Evolutionary conservation across 305 asterid species (phyloP), one percentile per base, ranked within the genome.

Genomic region (Fraxinus floribunda): DNA sequence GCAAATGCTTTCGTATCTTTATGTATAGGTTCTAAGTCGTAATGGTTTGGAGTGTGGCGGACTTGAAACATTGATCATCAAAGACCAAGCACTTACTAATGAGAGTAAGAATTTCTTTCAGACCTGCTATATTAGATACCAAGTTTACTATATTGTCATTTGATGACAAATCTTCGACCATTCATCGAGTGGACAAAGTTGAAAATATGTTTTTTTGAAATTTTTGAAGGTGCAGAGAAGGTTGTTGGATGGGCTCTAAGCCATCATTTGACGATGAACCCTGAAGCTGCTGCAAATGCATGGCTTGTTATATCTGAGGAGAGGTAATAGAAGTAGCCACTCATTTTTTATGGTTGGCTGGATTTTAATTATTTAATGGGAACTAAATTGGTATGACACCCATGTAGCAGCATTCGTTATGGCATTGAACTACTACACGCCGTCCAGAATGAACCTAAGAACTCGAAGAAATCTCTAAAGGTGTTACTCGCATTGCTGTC

Each of bases 191-290:
- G 55, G 30, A 39, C 75, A 16, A 78, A 78, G 41, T 38, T 81
- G 66, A 84, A 77, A 10, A 52, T 9, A 24, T 66, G 52, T 24
- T 70, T 49, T 88, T 84, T 79, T 78, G 36, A 76, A 71, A 82
- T 85, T 78, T 72, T 75, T 86, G 87, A 86, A 92, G 96, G 96
- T 88, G 93, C 96, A 41, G 94, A 92, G 80, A 92, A 90, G 90
- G 93, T 90, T 49, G 89, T 92, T 70, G 94, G 93, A 79, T 92
- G 96, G 96, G 96, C 94, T 85, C 79, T 92, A 87, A 92, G 94
- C 84, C 89, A 89, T 85, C 90, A 90, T 84, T 81, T 90, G 83
- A 92, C 88, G 90, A 78, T 81, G 70, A 86, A 88, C 83, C 86
- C 90, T 85, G 92, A 38, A 83, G 90, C 89, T 82, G 92, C 85